A percentile compares a stretch with the other conserved stretches of the same genome.
phyloP scores from a whole-genome alignment of 352 stramenopile species.

The Pythium dissotocum region DNA sequence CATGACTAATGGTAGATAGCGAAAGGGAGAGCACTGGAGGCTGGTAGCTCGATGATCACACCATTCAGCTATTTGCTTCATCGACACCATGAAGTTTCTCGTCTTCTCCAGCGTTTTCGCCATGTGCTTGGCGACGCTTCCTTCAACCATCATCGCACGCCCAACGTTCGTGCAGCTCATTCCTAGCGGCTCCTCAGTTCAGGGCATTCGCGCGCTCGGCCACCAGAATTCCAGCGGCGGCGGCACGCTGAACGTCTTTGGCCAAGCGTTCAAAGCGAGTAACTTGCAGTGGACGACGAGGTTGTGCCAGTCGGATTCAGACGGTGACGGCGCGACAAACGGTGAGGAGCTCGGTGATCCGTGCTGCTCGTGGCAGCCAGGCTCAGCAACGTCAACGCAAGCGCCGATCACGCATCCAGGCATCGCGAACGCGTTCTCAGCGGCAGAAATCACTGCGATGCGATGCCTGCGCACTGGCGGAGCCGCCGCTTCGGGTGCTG shows the following conservation, averaged over 20 bases:
- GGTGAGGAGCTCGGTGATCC: constrained; percentile 89
- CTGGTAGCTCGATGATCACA: neutral
- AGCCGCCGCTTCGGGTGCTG: neutral
- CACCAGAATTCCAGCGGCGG: constrained; percentile 51
- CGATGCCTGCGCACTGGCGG: constrained; percentile 20
- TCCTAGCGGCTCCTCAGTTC: constrained; percentile 54
- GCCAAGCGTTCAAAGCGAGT: constrained; percentile 45
- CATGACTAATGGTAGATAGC: too few relatives aligned
- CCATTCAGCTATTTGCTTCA: constrained; percentile 18
- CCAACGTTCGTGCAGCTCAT: constrained; percentile 57
- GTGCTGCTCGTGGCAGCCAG: constrained; percentile 66
- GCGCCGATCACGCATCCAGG: constrained; percentile 33
- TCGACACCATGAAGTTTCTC: constrained; percentile 3
- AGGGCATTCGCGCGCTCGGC: constrained; percentile 53
- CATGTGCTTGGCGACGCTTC: neutral
- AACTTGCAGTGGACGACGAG: constrained; percentile 49
- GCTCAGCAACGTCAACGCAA: neutral
- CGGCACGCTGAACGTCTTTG: constrained; percentile 62
- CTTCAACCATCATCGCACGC: constrained; percentile 6
- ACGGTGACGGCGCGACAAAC: constrained; percentile 84
- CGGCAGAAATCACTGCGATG: constrained; percentile 22
- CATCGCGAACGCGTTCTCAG: constrained; percentile 31
- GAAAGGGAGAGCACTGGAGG: too few relatives aligned
- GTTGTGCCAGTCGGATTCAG: constrained; percentile 67
- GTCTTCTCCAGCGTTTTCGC: neutral